Conservation (phyloP, 208 protist genomes). For the Phytomonas sp. region DNA sequence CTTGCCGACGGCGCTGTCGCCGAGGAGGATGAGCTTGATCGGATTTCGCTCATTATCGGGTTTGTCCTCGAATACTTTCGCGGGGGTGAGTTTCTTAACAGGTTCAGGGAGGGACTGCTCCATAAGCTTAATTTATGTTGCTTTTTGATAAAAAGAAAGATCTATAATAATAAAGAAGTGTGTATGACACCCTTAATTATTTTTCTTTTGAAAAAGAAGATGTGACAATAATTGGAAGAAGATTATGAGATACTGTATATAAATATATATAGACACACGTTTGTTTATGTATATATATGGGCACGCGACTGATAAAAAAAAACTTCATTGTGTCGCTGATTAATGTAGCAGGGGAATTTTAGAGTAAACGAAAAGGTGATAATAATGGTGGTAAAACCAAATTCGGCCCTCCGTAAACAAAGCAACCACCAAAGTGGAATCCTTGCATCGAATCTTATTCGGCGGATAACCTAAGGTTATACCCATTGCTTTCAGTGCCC, state of each 20-base stretch:
- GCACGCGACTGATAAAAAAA: no score
- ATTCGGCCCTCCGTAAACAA: neutral
- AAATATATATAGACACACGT: no score
- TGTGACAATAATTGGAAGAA: no score
- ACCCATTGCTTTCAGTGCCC: no score
- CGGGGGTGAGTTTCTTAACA: constrained; percentile 43
- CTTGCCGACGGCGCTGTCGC: constrained; percentile 95
- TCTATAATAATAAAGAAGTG: constrained; percentile 10
- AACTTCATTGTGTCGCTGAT: no score
- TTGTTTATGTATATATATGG: no score
- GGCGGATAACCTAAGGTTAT: no score
- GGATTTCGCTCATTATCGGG: constrained; percentile 64
- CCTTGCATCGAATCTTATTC: no score
- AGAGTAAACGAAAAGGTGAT: constrained; percentile 12
- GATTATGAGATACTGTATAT: no score
- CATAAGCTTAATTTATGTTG: constrained; percentile 11
- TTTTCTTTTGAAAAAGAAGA: no score
- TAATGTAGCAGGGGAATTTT: neutral
- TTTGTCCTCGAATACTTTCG: constrained; percentile 70
- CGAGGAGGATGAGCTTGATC: constrained; percentile 92
- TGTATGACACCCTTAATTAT: no score
- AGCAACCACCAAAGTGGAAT: no score
- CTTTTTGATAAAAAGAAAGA: constrained; percentile 10
- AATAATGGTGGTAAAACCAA: constrained; percentile 16
- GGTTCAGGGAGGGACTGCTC: neutral